These are phyloP conservation scores for Saraca asoca DNA, from an alignment of 331 rosid genomes.

Conservation along the genomic window DNA sequence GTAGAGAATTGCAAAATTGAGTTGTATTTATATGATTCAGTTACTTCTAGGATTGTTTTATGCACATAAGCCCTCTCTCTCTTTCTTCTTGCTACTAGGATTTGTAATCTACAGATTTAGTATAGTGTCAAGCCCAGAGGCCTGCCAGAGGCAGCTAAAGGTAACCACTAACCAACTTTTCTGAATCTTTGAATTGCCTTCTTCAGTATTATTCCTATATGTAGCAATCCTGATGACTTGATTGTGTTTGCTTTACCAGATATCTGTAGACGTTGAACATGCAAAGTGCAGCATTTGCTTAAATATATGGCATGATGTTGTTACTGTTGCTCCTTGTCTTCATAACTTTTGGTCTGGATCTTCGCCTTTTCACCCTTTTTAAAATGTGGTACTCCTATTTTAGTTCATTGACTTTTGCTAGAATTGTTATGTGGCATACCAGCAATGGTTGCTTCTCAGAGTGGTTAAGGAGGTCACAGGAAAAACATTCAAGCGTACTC, in stretches of 20 bases:
- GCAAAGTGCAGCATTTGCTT: slow-evolving; percentile 94
- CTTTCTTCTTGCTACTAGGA: slow-evolving; percentile 43
- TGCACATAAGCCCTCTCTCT: not conserved
- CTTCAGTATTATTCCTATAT: slow-evolving; percentile 14
- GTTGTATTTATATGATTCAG: slow-evolving; percentile 1
- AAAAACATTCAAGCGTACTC: slow-evolving; percentile 68
- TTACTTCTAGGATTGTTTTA: not conserved
- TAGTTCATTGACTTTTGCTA: slow-evolving; percentile 35
- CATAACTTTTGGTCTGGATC: slow-evolving; percentile 81
- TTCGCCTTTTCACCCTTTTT: slow-evolving; percentile 9
- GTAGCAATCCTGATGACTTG: slow-evolving; percentile 28
- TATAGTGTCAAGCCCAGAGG: slow-evolving; percentile 53
- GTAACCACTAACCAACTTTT: slow-evolving; percentile 34
- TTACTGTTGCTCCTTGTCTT: slow-evolving; percentile 88
- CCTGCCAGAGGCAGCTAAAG: slow-evolving; percentile 56
- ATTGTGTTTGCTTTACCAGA: slow-evolving; percentile 52
- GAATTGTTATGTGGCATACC: slow-evolving; percentile 40
- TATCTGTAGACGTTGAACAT: slow-evolving; percentile 68
- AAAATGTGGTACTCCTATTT: slow-evolving; percentile 18
- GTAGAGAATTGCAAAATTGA: slow-evolving; percentile 7
- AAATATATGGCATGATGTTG: slow-evolving; percentile 90
- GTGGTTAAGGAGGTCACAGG: slow-evolving; percentile 81
- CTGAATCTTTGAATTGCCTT: slow-evolving; percentile 21
- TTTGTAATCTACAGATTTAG: slow-evolving; percentile 63
- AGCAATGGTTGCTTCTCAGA: slow-evolving; percentile 97